Evolutionary conservation across 306 rosid genomes (phyloP), one percentile per base, ranked within the genome.

Genomic region (Dicorynia guianensis): DNA sequence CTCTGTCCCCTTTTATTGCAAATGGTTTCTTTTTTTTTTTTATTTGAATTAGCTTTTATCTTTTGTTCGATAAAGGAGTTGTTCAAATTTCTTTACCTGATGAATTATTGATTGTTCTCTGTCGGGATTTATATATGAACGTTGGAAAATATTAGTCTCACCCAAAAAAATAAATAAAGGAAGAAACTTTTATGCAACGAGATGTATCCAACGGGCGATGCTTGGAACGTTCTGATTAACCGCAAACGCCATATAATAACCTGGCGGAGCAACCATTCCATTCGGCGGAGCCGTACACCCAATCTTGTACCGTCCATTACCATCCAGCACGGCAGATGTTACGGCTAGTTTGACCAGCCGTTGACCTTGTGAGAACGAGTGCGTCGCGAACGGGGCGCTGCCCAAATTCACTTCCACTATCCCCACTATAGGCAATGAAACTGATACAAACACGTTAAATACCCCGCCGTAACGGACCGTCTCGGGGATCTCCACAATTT

Each of bases 141-240:
- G n/a, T n/a, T n/a, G n/a, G n/a, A n/a, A n/a, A n/a, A n/a, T n/a
- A n/a, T n/a, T n/a, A n/a, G n/a, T n/a, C n/a, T n/a, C n/a, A n/a
- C n/a, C n/a, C n/a, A n/a, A n/a, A n/a, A n/a, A n/a, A n/a, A n/a
- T n/a, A n/a, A n/a, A n/a, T n/a, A n/a, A n/a, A n/a, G n/a, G n/a
- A n/a, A 33, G 3, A n/a, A 18, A 61, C 6, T 52, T 0, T 40
- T 44, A n/a, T 6, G 62, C 72, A 39, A 64, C 54, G 39, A 91
- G 38, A 68, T 86, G 96, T 11, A 93, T 66, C 98, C 98, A 91
- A 12, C 91, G 86, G 0, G 98, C 97, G 2, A 91, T 84, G 19
- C 98, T 91, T 17, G 97, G 97, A 82, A 93, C 98, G 63, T 93
- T 96, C 33, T 93, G 97, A 36, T 93, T 93, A 12, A 93, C 93